Conservation (phyloP, 352 stramenopile genomes). For the Globisporangium alternatum region DNA sequence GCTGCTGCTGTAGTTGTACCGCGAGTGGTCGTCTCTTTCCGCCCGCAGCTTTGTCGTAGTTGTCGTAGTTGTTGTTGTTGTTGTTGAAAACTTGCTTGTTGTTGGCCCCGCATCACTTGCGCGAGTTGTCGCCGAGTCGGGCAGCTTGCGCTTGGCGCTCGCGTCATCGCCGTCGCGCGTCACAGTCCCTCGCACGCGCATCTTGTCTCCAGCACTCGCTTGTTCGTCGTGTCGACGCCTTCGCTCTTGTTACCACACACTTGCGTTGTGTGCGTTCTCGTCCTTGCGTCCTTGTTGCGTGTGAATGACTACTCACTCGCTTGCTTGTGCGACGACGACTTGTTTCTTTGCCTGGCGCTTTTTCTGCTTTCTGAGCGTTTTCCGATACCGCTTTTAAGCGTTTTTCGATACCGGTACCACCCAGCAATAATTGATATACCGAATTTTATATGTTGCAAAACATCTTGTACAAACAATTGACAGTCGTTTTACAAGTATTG, state of each 20-base stretch:
- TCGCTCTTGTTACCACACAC: background rate
- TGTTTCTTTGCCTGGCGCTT: conserved; percentile 8
- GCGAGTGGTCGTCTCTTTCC: conserved; percentile 9
- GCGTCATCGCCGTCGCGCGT: conserved; percentile 11
- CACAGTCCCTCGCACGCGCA: conserved; percentile 13
- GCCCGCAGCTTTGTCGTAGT: background rate
- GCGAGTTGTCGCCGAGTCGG: conserved; percentile 5
- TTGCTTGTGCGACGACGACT: conserved; percentile 2
- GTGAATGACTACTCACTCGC: background rate
- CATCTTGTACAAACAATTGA: no score
- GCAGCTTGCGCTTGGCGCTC: conserved; percentile 13
- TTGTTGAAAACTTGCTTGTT: background rate
- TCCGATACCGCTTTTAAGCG: background rate
- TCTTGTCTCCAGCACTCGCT: background rate
- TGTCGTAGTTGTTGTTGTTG: background rate
- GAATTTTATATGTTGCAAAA: no score
- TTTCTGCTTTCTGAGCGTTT: background rate
- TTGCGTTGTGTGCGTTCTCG: background rate
- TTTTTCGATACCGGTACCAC: no score
- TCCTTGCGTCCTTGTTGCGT: background rate
- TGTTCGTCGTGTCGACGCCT: background rate
- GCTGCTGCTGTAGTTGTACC: conserved; percentile 13
- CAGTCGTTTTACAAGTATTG: no score
- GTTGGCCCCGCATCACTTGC: conserved; percentile 1
- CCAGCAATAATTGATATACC: no score